phyloP scores from a whole-genome alignment of 2,329 filamentous ascomycete species.

The Amylocarpus encephaloides region DNA sequence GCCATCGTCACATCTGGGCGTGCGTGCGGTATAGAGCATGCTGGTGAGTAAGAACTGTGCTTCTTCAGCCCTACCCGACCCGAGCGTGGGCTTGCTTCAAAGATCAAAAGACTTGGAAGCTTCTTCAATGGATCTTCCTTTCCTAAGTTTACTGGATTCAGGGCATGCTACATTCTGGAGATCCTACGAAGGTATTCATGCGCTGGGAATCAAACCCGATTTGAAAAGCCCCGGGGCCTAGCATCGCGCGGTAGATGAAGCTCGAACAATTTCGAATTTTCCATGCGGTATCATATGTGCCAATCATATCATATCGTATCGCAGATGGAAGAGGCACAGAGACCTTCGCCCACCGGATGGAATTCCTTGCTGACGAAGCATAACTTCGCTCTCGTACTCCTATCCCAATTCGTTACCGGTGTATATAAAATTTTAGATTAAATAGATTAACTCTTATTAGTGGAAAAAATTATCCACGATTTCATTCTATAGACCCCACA shows the following conservation, averaged over 20 bases:
- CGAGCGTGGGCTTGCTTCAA: background rate
- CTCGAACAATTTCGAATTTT: background rate
- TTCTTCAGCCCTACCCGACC: constrained; percentile 1
- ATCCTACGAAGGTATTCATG: background rate
- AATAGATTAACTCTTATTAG: no score
- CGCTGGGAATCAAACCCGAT: background rate
- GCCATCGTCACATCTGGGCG: background rate
- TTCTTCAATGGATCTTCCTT: background rate
- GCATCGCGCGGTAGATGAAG: background rate
- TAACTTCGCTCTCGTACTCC: no score
- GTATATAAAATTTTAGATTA: no score
- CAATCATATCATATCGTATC: no score
- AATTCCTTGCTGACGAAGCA: no score
- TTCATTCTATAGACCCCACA: no score
- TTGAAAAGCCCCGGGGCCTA: background rate
- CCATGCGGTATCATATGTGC: background rate
- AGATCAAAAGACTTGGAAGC: background rate
- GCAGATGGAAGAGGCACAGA: no score
- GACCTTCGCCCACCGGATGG: no score
- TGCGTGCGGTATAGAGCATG: no score
- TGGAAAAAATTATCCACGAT: no score
- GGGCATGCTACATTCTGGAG: background rate
- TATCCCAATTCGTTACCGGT: no score
- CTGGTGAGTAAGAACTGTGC: background rate
- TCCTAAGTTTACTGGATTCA: no score